These are phyloP conservation scores for Ocimum tenuiflorum DNA, from an alignment of 257 asterid species.

Conservation along the genomic window DNA sequence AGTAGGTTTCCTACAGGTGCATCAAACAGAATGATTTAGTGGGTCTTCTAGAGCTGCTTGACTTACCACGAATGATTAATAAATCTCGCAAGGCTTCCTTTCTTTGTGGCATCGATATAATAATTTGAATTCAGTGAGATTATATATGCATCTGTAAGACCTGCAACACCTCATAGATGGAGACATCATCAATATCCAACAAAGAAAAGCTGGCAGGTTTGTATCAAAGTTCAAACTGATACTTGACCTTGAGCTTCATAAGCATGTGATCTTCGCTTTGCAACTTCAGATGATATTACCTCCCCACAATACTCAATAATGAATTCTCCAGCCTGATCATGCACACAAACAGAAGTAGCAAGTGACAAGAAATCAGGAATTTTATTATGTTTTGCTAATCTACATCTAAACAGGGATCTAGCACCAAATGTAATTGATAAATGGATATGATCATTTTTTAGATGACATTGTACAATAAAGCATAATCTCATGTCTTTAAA, in stretches of 20 bases:
- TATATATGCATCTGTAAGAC: conserved; percentile 71
- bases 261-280: conserved; percentile 55
- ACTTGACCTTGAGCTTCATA: conserved; percentile 70
- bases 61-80: conserved; percentile 92
- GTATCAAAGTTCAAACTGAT: conserved; percentile 12
- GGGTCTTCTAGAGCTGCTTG: conserved; percentile 8
- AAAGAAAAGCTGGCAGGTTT: conserved; percentile 10
- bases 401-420: neutral
- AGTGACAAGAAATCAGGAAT: conserved; percentile 4
- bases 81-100: conserved; percentile 85
- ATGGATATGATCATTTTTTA: conserved; percentile 9
- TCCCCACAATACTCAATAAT: conserved; percentile 91
- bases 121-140: conserved; percentile 63
- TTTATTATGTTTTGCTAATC: neutral
- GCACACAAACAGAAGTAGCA: conserved; percentile 17
- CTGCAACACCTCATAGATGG: conserved; percentile 38
- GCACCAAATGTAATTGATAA: neutral
- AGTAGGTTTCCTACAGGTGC: conserved; percentile 2
- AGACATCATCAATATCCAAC: conserved; percentile 11
- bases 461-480: neutral
- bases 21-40: conserved; percentile 6
- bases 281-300: conserved; percentile 70
- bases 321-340: conserved; percentile 74
- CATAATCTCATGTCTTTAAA: neutral
- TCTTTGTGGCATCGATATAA: conserved; percentile 75